These are phyloP conservation scores for Juglanconis juglandina DNA, from an alignment of 2,329 filamentous ascomycete species.

Conservation along the genomic window DNA sequence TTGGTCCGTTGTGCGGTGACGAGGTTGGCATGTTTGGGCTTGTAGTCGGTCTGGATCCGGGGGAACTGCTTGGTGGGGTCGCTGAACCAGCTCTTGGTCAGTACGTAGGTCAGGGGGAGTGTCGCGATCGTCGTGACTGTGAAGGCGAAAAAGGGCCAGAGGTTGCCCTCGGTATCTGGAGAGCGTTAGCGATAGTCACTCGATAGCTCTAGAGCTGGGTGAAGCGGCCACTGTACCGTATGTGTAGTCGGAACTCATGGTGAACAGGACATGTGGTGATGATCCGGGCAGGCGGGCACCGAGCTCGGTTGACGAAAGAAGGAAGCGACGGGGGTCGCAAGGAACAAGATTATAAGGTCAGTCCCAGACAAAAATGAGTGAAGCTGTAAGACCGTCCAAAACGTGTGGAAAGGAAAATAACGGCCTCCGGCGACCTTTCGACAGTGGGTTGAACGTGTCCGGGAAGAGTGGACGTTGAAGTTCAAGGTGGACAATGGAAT, in stretches of 20 bases:
- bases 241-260: constrained; percentile 91
- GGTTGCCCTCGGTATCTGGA: constrained; percentile 86
- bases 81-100: constrained; percentile 69
- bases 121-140: constrained; percentile 86
- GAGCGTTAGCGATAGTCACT: not conserved
- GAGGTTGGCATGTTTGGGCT: constrained; percentile 76
- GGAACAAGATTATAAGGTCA: not conserved
- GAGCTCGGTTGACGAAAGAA: not conserved
- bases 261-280: constrained; percentile 35
- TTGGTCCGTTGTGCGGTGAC: constrained; percentile 79
- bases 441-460: not conserved
- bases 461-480: not conserved
- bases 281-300: not conserved
- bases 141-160: constrained; percentile 98
- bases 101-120: constrained; percentile 82
- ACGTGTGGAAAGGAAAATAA: not conserved
- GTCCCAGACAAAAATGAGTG: constrained; percentile 1
- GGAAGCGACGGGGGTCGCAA: not conserved
- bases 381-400: not conserved
- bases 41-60: constrained; percentile 77
- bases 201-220: not conserved
- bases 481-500: not conserved
- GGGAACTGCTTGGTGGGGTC: constrained; percentile 76
- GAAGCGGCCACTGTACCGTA: constrained; percentile 46
- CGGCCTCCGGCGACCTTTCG: constrained; percentile 4